Evolutionary conservation across 2,329 filamentous ascomycete genomes (phyloP).

Genomic region (Colletotrichum sp.): DNA sequence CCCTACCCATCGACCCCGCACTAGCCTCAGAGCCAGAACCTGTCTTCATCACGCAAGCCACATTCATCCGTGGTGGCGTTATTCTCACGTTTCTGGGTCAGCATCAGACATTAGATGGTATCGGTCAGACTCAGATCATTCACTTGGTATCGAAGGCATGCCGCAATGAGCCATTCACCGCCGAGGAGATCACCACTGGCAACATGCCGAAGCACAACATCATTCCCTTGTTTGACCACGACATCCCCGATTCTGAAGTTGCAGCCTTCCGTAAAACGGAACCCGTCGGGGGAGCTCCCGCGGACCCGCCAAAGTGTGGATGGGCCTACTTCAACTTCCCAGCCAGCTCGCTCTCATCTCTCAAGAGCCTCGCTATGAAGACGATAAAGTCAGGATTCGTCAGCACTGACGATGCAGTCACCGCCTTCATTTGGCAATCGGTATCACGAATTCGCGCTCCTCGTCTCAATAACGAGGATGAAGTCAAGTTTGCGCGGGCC

Average conservation of each 20-base stretch:
- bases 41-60: slow-evolving; percentile 12
- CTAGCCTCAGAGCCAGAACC: background rate
- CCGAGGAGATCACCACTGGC: slow-evolving; percentile 45
- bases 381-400: slow-evolving; percentile 37
- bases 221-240: slow-evolving; percentile 43
- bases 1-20: background rate
- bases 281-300: background rate
- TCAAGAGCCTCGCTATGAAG: slow-evolving; percentile 44
- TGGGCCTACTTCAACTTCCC: slow-evolving; percentile 54
- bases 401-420: slow-evolving; percentile 59
- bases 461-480: slow-evolving; percentile 29
- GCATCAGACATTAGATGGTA: slow-evolving; percentile 57
- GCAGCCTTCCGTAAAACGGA: background rate
- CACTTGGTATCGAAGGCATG: slow-evolving; percentile 54
- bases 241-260: slow-evolving; percentile 37
- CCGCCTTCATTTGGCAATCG: slow-evolving; percentile 55
- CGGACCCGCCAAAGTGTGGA: background rate
- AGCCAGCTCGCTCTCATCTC: slow-evolving; percentile 32
- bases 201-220: slow-evolving; percentile 43
- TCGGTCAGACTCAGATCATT: slow-evolving; percentile 51
- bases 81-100: slow-evolving; percentile 53
- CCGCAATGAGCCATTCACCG: slow-evolving; percentile 44
- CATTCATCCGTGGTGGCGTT: slow-evolving; percentile 46
- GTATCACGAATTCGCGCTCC: slow-evolving; percentile 43
- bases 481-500: slow-evolving; percentile 45